Base-by-base conservation (phyloP, 495 filamentous ascomycete species). In the Penicillium odoratum region DNA sequence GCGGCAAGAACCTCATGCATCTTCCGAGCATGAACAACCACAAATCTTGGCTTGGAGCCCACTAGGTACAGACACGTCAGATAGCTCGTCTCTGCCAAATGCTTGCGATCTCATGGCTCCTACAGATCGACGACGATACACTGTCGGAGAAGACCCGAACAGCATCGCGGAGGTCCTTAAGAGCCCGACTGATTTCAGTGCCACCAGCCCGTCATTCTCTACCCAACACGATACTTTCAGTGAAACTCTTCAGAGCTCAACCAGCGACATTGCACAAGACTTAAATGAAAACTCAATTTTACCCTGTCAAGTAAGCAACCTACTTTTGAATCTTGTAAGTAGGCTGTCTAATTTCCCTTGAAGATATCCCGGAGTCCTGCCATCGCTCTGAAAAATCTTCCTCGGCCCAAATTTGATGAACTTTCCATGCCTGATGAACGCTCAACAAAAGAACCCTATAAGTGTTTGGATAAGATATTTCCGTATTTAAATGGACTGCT, bases 401-500 rank as follows among this genome's bases (percentile, higher is more conserved):
- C 7, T 31, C 18, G 5, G 8, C 13, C 25, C 5, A 26, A 26
- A 31, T 18, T 31, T 1, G 46, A 48, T n/a, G 15, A 48, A 15
- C 13, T 31, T 16, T 16, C 46, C 34, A 26, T 52, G 5, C 45
- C 60, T 3, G 45, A 33, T 5, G 38, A 45, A 16, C 31, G 42
- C 18, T 30, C 51, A 10, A 42, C 51, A 7, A 33, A 33, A 40
- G 10, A 47, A 18, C 40, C 56, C 16, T 69, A 71, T 28, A 56
- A 44, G 10, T 71, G 66, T 26, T 59, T 71, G 1, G 55, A 62
- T 3, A 42, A 54, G 5, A 56, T 76, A 8, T 59, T 81, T 15
- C 76, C 76, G 3, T 64, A 73, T 48, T 56, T 81, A 36, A 59
- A 68, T 18, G 62, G 70, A 9, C 69, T 78, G 48, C 66, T 82